Base-by-base conservation (phyloP, 768 basidiomycete genomes). In the Mycena latifolia region DNA sequence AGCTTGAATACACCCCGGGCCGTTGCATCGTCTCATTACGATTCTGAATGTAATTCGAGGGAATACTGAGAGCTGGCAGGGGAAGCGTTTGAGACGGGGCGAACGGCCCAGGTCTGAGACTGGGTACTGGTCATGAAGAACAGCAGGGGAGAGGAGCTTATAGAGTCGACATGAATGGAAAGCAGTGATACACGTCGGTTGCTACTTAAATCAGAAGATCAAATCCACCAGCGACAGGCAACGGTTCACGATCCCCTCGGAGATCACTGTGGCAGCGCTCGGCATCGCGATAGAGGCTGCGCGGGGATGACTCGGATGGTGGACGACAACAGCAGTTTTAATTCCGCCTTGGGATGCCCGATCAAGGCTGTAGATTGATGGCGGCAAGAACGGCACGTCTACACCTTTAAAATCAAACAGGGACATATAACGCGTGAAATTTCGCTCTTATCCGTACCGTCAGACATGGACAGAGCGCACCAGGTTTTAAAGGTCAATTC, bases 391-490 rank as follows among this genome's bases (percentile, higher is more conserved):
- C 33, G 33, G 33, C 33, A 35, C 33, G 33, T 35, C 33, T 14
- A n/a, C n/a, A n/a, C n/a, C n/a, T n/a, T n/a, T 14, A 35, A 35
- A 14, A 45, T n/a, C 43, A 45, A 45, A n/a, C 6, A n/a, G n/a
- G 7, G 4, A 22, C 43, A 45, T 39, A 45, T 11, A 43, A 43
- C 24, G 28, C 27, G 39, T 39, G 25, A 39, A 43, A n/a, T n/a
- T n/a, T n/a, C n/a, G n/a, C n/a, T n/a, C n/a, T n/a, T n/a, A n/a
- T n/a, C n/a, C n/a, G n/a, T n/a, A n/a, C n/a, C n/a, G n/a, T n/a
- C n/a, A n/a, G n/a, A 52, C 41, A 66, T 66, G 65, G 60, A 70
- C 43, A 35, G 50, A 33, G 57, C 69, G 5, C 58, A 54, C 28
- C 43, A 62, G 33, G 53, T 64, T 17, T 35, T 70, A 9, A 65